phyloP scores from a whole-genome alignment of 768 basidiomycete genomes.

The Dacryopinax spathularia region DNA sequence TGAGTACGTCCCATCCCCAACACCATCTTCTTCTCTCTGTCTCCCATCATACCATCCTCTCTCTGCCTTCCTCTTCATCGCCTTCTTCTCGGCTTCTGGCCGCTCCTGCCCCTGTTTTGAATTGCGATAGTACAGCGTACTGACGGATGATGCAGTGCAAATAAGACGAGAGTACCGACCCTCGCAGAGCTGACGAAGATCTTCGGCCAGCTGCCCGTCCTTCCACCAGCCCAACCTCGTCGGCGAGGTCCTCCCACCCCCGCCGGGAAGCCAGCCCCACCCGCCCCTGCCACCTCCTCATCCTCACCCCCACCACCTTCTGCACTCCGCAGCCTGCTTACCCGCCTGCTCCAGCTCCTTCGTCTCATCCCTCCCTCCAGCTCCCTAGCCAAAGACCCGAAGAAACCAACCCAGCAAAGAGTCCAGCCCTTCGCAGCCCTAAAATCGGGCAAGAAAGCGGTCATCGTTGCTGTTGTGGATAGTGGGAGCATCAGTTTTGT shows the following conservation, averaged over 20 bases:
- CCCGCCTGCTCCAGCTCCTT: constrained; percentile 17
- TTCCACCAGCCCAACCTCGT: constrained; percentile 48
- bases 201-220: constrained; percentile 51
- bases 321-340: not conserved
- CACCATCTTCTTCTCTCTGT: not conserved
- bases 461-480: constrained; percentile 81
- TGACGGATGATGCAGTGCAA: constrained; percentile 41
- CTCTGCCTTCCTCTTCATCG: not conserved
- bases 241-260: constrained; percentile 23
- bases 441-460: constrained; percentile 68
- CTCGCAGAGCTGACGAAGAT: constrained; percentile 61
- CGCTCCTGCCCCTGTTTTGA: not conserved
- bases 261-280: constrained; percentile 10
- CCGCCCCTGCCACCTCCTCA: not conserved
- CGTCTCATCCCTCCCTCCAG: constrained; percentile 11
- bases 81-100: not conserved
- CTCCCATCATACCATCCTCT: not conserved
- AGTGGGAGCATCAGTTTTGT: constrained; percentile 78
- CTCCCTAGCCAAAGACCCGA: not conserved
- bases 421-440: constrained; percentile 53
- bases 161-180: constrained; percentile 68
- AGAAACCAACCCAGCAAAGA: constrained; percentile 31
- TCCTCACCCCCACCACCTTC: constrained; percentile 10
- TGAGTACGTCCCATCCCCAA: constrained; percentile 39
- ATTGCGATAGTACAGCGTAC: no score